Evolutionary conservation across 495 filamentous ascomycete genomes (phyloP).

Genomic region (Xylaria palmicola): DNA sequence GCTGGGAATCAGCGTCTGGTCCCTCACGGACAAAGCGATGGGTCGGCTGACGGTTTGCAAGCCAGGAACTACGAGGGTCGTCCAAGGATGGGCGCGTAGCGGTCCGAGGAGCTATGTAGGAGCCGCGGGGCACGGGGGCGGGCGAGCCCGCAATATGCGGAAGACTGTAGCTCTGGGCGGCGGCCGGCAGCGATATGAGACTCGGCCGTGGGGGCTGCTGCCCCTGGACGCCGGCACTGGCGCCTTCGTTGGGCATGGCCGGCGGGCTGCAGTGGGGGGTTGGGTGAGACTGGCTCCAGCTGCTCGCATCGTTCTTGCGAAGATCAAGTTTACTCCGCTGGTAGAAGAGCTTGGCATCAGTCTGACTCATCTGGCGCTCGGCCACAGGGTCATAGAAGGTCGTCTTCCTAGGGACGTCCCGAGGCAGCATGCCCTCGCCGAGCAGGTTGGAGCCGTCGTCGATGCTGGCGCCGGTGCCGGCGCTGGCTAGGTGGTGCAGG

Average conservation of each 20-base stretch:
- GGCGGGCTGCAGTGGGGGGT: slow-evolving; percentile 50
- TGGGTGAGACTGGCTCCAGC: slow-evolving; percentile 46
- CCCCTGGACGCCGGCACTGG: not conserved
- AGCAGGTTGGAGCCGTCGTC: slow-evolving; percentile 20
- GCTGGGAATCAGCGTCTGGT: slow-evolving; percentile 11
- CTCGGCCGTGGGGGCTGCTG: slow-evolving; percentile 17
- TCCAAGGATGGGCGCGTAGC: slow-evolving; percentile 30
- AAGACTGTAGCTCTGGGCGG: slow-evolving; percentile 28
- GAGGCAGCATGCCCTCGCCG: slow-evolving; percentile 63
- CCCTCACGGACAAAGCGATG: slow-evolving; percentile 21
- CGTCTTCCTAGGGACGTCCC: slow-evolving; percentile 76
- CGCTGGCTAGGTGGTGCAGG: not conserved
- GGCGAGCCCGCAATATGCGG: slow-evolving; percentile 29
- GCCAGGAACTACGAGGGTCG: slow-evolving; percentile 11
- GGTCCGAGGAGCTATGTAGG: slow-evolving; percentile 30
- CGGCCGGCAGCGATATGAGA: slow-evolving; percentile 15
- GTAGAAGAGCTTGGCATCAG: slow-evolving; percentile 93
- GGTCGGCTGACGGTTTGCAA: slow-evolving; percentile 9
- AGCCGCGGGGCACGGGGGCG: slow-evolving; percentile 9
- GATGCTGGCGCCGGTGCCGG: slow-evolving; percentile 2
- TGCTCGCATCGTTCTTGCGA: slow-evolving; percentile 44
- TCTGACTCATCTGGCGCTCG: slow-evolving; percentile 86
- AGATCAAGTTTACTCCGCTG: slow-evolving; percentile 75
- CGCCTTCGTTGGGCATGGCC: slow-evolving; percentile 3
- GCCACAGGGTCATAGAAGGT: slow-evolving; percentile 83